These are phyloP conservation scores for Debaryomyces subglobosus DNA, from an alignment of 1,139 yeast genomes.

Conservation along the genomic window DNA sequence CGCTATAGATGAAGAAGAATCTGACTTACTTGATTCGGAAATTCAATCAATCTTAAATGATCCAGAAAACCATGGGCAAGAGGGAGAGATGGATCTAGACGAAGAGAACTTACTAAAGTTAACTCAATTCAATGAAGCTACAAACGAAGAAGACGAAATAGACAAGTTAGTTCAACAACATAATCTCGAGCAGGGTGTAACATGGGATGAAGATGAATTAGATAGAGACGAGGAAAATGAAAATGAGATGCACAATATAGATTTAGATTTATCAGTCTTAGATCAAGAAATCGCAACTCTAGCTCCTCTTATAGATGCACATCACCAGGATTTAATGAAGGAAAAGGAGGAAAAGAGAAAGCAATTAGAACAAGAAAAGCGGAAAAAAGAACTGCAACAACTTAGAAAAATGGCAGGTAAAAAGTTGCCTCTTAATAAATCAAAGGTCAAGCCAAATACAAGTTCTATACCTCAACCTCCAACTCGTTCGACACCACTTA, in stretches of 20 bases:
- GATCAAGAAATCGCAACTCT: slow-evolving; percentile 47
- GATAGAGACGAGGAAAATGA: slow-evolving; percentile 17
- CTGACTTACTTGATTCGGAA: slow-evolving; percentile 39
- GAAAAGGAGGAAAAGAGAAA: slow-evolving; percentile 27
- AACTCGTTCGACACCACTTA: slow-evolving; percentile 29
- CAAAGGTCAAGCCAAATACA: background rate
- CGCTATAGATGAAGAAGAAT: slow-evolving; percentile 39
- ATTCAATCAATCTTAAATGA: slow-evolving; percentile 38
- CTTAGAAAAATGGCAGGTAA: slow-evolving; percentile 12
- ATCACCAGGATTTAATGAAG: slow-evolving; percentile 31
- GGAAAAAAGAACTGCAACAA: slow-evolving; percentile 23
- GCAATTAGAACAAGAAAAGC: slow-evolving; percentile 26
- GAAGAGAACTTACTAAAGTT: slow-evolving; percentile 26
- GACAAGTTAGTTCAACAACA: slow-evolving; percentile 41
- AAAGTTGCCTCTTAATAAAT: background rate
- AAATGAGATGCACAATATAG: slow-evolving; percentile 16
- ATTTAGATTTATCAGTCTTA: slow-evolving; percentile 33
- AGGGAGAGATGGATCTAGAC: slow-evolving; percentile 19
- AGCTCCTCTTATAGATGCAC: slow-evolving; percentile 43
- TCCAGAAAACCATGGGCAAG: slow-evolving; percentile 22
- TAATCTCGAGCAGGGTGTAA: slow-evolving; percentile 37
- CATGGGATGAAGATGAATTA: slow-evolving; percentile 27
- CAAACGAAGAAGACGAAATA: slow-evolving; percentile 45
- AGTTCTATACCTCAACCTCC: slow-evolving; percentile 5
- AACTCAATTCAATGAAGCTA: slow-evolving; percentile 30